Base-by-base conservation (phyloP, 2,329 filamentous ascomycete species). In the Byssochlamys sp. region DNA sequence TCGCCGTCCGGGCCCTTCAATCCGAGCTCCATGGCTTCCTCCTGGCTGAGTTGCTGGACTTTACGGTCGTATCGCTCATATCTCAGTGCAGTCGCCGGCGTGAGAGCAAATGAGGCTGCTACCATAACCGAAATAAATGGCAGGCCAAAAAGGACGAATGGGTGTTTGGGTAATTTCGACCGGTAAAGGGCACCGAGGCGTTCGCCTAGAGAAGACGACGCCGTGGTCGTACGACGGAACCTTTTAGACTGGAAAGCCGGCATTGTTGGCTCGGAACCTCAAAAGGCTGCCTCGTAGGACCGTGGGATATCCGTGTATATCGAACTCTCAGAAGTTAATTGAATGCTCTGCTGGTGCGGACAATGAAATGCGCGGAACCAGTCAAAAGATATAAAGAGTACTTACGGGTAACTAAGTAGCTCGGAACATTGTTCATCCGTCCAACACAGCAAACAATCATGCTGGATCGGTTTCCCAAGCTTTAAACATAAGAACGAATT, bases 41-140 rank as follows among this genome's bases (percentile, higher is more conserved):
- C 89, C 66, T 88, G 85, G 59, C 84, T 88, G 76, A 97, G 74
- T 75, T 91, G 88, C 67, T 88, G 83, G 59, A 96, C 90, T 76
- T 90, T 92, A 61, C 90, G 84, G 71, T 99, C 94, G 69, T 96
- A 86, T 61, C 89, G 85, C 77, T 99, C 94, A 75, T 97, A 99
- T 58, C 95, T 84, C 53, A 99, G 80, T 12, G 95, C 94, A 25
- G 95, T 92, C 4, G 92, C 94, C 1, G 92, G 94, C 0, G 94
- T 97, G 53, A 99, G 82, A 66, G 95, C 88, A 74, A 99, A 99
- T 2, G 90, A 95, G 0, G 91, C 92, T 1, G 87, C 90, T 27
- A 99, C 84, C 69, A 99, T 96, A 58, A 95, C 86, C 57, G 84
- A 78, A 63, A 99, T 83, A 74, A 99, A 99, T 0, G 94, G 95